phyloP scores from a whole-genome alignment of 495 filamentous ascomycete genomes.

The Podospora pseudoanserina region DNA sequence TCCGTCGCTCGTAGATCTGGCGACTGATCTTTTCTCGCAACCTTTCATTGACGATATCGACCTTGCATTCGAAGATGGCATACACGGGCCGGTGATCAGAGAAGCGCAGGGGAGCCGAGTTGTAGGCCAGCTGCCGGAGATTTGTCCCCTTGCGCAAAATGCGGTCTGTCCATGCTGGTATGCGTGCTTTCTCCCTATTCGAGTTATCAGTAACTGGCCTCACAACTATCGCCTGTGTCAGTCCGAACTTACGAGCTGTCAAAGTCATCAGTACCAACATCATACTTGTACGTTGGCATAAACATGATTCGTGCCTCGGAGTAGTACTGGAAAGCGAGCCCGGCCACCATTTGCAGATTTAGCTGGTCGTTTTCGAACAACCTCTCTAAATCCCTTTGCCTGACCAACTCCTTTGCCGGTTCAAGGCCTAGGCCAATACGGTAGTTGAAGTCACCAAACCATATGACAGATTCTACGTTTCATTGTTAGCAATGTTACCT shows the following conservation, averaged over 20 bases:
- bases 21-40: conserved; percentile 66
- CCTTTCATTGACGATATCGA: conserved; percentile 72
- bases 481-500: background rate
- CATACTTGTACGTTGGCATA: conserved; percentile 91
- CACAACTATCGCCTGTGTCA: background rate
- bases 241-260: conserved; percentile 73
- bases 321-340: conserved; percentile 83
- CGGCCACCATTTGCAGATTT: conserved; percentile 93
- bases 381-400: conserved; percentile 64
- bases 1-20: conserved; percentile 67
- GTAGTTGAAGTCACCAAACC: conserved; percentile 99
- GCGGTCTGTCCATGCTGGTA: conserved; percentile 96
- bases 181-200: conserved; percentile 79
- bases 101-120: conserved; percentile 71
- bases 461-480: conserved; percentile 73
- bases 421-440: conserved; percentile 84
- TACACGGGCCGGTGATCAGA: conserved; percentile 95
- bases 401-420: conserved; percentile 68
- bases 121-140: conserved; percentile 77
- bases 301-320: conserved; percentile 83
- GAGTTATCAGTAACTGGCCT: conserved; percentile 8
- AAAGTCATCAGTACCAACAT: conserved; percentile 80
- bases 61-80: conserved; percentile 77
- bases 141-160: conserved; percentile 81
- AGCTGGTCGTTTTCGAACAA: conserved; percentile 96